phyloP scores from a whole-genome alignment of 2,329 filamentous ascomycete species.

The Nemania serpens region DNA sequence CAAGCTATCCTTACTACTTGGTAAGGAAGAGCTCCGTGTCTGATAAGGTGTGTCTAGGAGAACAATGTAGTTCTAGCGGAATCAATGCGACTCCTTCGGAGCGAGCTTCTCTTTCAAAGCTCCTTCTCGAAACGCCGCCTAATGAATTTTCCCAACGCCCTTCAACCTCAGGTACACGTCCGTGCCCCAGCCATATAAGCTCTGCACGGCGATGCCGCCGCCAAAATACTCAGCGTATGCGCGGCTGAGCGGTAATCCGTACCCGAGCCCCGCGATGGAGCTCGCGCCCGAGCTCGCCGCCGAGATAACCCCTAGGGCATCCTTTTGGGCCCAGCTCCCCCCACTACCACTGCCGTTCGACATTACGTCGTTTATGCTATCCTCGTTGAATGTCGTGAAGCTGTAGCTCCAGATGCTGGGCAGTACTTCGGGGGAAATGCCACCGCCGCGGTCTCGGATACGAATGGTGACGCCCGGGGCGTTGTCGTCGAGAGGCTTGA shows the following conservation, averaged over 20 bases:
- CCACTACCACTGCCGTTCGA: constrained; percentile 50
- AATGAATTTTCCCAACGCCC: constrained; percentile 60
- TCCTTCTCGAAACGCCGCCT: not conserved
- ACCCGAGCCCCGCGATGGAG: constrained; percentile 90
- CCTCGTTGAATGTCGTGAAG: constrained; percentile 90
- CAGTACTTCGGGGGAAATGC: constrained; percentile 82
- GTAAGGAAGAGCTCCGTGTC: too few relatives aligned
- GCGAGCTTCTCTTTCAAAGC: not conserved
- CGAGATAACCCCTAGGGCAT: constrained; percentile 77
- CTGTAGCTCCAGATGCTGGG: constrained; percentile 95
- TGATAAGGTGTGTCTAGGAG: too few relatives aligned
- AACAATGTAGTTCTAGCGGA: too few relatives aligned
- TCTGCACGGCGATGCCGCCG: constrained; percentile 93
- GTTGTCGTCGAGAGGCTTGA: constrained; percentile 64
- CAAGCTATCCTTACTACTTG: too few relatives aligned
- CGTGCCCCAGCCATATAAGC: constrained; percentile 87
- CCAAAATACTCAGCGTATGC: constrained; percentile 99
- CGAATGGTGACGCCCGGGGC: constrained; percentile 90
- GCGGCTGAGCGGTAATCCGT: constrained; percentile 85
- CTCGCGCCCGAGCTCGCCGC: constrained; percentile 72
- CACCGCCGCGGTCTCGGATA: constrained; percentile 93
- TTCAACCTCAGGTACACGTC: constrained; percentile 71
- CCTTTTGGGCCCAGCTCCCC: constrained; percentile 54
- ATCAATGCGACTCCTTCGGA: not conserved
- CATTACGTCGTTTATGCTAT: constrained; percentile 50